Conservation (phyloP, 2,329 filamentous ascomycete species). For the Cercospora sesami region DNA sequence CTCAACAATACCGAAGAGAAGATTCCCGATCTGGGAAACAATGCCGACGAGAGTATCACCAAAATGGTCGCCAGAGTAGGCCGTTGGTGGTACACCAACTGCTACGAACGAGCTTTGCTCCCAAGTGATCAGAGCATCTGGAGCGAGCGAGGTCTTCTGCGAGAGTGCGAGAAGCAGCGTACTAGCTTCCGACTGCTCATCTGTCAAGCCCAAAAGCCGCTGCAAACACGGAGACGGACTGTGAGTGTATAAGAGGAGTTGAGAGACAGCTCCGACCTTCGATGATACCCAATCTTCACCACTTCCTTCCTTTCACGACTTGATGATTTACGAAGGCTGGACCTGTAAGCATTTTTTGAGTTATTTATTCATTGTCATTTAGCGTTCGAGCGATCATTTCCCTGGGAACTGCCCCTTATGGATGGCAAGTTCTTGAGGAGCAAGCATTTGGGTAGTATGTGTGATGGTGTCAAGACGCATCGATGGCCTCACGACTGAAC, state of each 20-base stretch:
- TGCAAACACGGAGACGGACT: slow-evolving; percentile 48
- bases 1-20: background rate
- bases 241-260: slow-evolving; percentile 47
- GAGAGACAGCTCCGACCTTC: background rate
- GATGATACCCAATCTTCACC: background rate
- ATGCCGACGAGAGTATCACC: slow-evolving; percentile 77
- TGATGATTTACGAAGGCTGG: slow-evolving; percentile 25
- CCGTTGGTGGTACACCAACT: slow-evolving; percentile 93
- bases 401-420: background rate
- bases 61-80: slow-evolving; percentile 91
- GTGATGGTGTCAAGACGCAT: slow-evolving; percentile 6
- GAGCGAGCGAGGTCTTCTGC: slow-evolving; percentile 70
- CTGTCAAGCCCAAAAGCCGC: slow-evolving; percentile 82
- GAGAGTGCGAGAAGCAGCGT: slow-evolving; percentile 81
- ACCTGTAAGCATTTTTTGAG: slow-evolving; percentile 17
- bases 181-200: slow-evolving; percentile 90
- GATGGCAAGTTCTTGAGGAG: background rate
- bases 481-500: slow-evolving; percentile 4
- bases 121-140: slow-evolving; percentile 67
- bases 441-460: background rate
- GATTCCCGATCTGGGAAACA: slow-evolving; percentile 30
- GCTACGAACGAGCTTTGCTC: slow-evolving; percentile 68
- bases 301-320: background rate
- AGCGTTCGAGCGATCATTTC: slow-evolving; percentile 26
- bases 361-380: slow-evolving; percentile 8